phyloP scores from a whole-genome alignment of 225 moss, liverwort and hornwort species.

The Pseudisothecium myosuroides region DNA sequence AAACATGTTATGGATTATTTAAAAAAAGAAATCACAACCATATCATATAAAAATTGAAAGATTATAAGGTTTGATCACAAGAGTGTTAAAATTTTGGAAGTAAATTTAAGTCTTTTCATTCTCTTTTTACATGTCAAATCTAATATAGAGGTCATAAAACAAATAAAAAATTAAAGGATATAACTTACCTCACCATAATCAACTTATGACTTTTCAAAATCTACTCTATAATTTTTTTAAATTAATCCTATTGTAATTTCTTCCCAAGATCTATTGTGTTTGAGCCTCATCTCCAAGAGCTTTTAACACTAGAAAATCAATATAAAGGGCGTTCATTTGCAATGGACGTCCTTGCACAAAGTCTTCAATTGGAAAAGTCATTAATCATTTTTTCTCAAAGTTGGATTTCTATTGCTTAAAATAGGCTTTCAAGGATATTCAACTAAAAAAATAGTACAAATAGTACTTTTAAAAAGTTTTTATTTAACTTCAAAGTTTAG shows the following conservation, averaged over 20 bases:
- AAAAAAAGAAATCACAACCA: neutral
- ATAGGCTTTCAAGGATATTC: neutral
- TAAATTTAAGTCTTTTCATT: neutral
- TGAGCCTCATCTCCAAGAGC: neutral
- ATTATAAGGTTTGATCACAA: neutral
- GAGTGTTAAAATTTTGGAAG: neutral
- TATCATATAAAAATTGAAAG: neutral
- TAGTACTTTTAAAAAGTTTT: accelerated
- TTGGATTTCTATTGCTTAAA: neutral
- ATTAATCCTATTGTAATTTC: neutral
- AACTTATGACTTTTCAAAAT: neutral
- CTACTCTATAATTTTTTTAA: neutral
- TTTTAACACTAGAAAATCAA: neutral
- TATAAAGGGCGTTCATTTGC: too few species aligned
- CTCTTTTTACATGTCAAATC: neutral
- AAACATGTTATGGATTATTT: neutral
- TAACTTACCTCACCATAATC: neutral
- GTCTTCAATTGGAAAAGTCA: neutral
- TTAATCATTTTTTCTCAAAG: neutral
- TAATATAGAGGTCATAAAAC: neutral
- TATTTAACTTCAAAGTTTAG: neutral
- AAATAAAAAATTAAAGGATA: neutral
- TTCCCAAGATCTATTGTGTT: neutral
- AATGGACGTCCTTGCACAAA: neutral
- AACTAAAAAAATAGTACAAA: neutral